phyloP scores from a whole-genome alignment of 305 asterid species.

The Rubia balearica region DNA sequence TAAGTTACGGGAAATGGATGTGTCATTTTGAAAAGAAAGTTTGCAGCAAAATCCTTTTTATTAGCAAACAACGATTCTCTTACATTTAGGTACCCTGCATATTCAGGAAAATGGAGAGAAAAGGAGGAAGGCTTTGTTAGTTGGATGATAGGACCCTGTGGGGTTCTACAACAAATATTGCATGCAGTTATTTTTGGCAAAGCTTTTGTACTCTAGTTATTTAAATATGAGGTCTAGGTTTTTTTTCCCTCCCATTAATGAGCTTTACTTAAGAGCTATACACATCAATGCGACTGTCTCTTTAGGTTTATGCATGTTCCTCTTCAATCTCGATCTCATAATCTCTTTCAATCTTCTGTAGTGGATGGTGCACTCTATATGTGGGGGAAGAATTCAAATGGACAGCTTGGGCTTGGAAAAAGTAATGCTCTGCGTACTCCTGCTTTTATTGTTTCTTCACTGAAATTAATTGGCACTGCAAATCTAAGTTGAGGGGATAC shows the following conservation, averaged over 20 bases:
- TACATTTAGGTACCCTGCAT: not conserved
- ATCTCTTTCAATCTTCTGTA: conserved; percentile 29
- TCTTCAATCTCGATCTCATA: conserved; percentile 17
- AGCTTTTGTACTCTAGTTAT: not conserved
- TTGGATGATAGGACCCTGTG: not conserved
- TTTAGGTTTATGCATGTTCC: conserved; percentile 14
- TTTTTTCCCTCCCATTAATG: not conserved
- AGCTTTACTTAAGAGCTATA: conserved; percentile 7
- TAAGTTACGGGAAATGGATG: not conserved
- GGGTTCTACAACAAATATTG: not conserved
- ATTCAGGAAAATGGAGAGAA: not conserved
- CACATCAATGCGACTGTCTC: conserved; percentile 1
- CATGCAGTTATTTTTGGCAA: not conserved
- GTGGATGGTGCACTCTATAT: conserved; percentile 89
- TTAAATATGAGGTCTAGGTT: not conserved
- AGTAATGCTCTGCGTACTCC: conserved; percentile 37
- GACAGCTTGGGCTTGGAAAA: conserved; percentile 96
- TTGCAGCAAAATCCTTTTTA: not conserved
- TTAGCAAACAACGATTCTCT: not conserved
- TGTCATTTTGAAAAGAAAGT: not conserved
- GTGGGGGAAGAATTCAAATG: conserved; percentile 90
- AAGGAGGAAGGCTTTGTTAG: not conserved
- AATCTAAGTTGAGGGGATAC: conserved; percentile 5
- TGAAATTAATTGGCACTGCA: not conserved
- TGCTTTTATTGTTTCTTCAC: conserved; percentile 9